These are phyloP conservation scores for Candida glucosophila DNA, from an alignment of 1,139 yeast species.

Conservation along the genomic window DNA sequence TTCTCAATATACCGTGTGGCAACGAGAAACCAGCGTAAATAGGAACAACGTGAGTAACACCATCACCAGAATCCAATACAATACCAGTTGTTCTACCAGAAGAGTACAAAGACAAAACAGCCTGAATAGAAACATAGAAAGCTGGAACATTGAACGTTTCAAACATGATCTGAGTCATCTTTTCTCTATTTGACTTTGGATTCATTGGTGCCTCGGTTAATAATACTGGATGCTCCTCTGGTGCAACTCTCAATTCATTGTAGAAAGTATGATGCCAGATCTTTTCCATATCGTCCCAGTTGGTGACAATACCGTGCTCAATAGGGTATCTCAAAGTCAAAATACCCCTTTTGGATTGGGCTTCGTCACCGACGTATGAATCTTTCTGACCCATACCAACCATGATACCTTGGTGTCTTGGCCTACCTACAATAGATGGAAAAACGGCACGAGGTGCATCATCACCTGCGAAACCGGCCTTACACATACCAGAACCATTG, in stretches of 20 bases:
- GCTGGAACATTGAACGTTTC: constrained; percentile 99
- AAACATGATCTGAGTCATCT: constrained; percentile 98
- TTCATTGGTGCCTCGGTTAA: constrained; percentile 99
- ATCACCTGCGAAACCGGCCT: constrained; percentile 99
- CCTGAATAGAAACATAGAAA: constrained; percentile 97
- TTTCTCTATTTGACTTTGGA: constrained; percentile 98
- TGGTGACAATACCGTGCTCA: constrained; percentile 99
- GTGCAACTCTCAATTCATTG: constrained; percentile 97
- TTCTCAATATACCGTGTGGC: constrained; percentile 98
- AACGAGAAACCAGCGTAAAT: constrained; percentile 99
- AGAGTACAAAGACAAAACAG: constrained; percentile 94
- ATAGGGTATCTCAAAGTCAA: constrained; percentile 97
- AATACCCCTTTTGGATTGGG: constrained; percentile 99
- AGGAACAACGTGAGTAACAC: constrained; percentile 99
- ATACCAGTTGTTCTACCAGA: constrained; percentile 99
- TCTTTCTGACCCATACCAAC: constrained; percentile 99
- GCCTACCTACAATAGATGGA: constrained; percentile 99
- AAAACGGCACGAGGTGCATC: constrained; percentile 99
- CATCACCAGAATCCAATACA: constrained; percentile 99
- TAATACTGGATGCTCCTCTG: constrained; percentile 97
- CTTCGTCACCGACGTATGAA: constrained; percentile 99
- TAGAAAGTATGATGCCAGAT: constrained; percentile 98
- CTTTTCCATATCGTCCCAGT: constrained; percentile 99
- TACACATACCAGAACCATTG: constrained; percentile 99
- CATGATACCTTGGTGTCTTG: constrained; percentile 99